These are phyloP conservation scores for Discostella stelligeroides DNA, from an alignment of 108 stramenopile genomes.

Conservation along the genomic window DNA sequence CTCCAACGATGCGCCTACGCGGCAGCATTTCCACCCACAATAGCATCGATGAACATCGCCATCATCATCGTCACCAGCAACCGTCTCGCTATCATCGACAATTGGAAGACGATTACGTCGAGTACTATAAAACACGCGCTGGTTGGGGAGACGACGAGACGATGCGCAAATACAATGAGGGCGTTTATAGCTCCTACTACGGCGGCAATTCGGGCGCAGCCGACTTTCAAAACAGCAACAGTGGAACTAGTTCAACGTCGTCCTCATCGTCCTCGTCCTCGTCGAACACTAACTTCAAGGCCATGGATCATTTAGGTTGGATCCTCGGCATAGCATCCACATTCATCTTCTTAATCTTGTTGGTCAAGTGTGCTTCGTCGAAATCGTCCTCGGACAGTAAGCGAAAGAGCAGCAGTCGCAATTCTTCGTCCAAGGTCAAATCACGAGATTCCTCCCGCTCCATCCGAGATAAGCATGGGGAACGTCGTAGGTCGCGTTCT, in stretches of 20 bases:
- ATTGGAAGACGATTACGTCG: slow-evolving; percentile 43
- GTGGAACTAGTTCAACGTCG: too few relatives aligned
- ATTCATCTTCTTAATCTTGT: slow-evolving; percentile 53
- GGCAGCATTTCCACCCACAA: too few relatives aligned
- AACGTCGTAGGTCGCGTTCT: slow-evolving; percentile 51
- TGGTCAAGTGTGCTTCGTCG: slow-evolving; percentile 52
- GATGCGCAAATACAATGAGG: slow-evolving; percentile 72
- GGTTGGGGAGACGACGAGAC: slow-evolving; percentile 89
- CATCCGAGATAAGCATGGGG: slow-evolving; percentile 51
- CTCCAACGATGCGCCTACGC: not conserved
- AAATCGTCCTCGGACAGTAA: slow-evolving; percentile 18
- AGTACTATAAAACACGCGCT: slow-evolving; percentile 78
- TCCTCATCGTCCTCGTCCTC: not conserved
- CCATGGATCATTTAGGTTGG: slow-evolving; percentile 19
- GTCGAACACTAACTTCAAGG: slow-evolving; percentile 1
- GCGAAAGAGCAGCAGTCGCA: too few relatives aligned
- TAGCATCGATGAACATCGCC: too few relatives aligned
- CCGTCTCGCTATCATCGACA: not conserved
- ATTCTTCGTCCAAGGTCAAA: slow-evolving; percentile 26
- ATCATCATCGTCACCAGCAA: too few relatives aligned
- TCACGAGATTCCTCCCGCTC: slow-evolving; percentile 47
- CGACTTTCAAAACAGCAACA: too few relatives aligned
- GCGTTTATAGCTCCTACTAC: slow-evolving; percentile 71
- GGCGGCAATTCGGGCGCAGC: slow-evolving; percentile 29
- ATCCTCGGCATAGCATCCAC: slow-evolving; percentile 51